Conservation (phyloP, 176 grass and related monocot species). For the Alopecurus myosuroides region DNA sequence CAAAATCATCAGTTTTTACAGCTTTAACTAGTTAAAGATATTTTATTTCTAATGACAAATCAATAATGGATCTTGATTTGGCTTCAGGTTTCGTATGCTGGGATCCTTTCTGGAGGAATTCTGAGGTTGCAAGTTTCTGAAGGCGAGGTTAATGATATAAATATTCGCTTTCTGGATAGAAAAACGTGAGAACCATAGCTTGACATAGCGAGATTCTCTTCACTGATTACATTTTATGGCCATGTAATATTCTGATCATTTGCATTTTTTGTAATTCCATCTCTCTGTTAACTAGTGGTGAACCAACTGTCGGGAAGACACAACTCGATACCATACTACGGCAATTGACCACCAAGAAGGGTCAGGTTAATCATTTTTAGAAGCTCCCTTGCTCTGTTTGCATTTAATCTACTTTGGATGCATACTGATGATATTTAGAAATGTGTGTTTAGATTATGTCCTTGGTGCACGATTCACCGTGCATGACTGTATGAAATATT, state of each 20-base stretch:
- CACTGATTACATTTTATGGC: slow-evolving; percentile 10
- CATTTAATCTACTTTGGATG: not conserved
- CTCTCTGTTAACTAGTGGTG: slow-evolving; percentile 43
- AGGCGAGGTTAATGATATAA: slow-evolving; percentile 90
- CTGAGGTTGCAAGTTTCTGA: slow-evolving; percentile 80
- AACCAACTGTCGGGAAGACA: slow-evolving; percentile 88
- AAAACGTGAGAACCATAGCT: slow-evolving; percentile 66
- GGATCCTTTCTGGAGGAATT: slow-evolving; percentile 95
- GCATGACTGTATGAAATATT: not conserved
- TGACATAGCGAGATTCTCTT: slow-evolving; percentile 13
- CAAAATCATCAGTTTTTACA: not conserved
- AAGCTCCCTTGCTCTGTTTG: slow-evolving; percentile 9
- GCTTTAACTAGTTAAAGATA: not conserved
- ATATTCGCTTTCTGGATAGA: slow-evolving; percentile 82
- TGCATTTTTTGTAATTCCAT: slow-evolving; percentile 22
- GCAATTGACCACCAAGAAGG: slow-evolving; percentile 89
- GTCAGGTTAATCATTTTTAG: slow-evolving; percentile 61
- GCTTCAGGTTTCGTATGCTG: slow-evolving; percentile 72
- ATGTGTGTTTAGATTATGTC: slow-evolving; percentile 13
- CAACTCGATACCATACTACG: slow-evolving; percentile 82
- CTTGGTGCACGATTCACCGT: not conserved
- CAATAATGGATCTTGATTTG: slow-evolving; percentile 22
- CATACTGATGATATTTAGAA: slow-evolving; percentile 18
- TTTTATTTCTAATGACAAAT: slow-evolving; percentile 17
- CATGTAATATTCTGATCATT: slow-evolving; percentile 22